Percentiles rank a stretch among this genome's conserved stretches.
These are phyloP conservation scores for Neurospora sp. DNA, from an alignment of 2,329 filamentous ascomycete species.

Conservation along the genomic window DNA sequence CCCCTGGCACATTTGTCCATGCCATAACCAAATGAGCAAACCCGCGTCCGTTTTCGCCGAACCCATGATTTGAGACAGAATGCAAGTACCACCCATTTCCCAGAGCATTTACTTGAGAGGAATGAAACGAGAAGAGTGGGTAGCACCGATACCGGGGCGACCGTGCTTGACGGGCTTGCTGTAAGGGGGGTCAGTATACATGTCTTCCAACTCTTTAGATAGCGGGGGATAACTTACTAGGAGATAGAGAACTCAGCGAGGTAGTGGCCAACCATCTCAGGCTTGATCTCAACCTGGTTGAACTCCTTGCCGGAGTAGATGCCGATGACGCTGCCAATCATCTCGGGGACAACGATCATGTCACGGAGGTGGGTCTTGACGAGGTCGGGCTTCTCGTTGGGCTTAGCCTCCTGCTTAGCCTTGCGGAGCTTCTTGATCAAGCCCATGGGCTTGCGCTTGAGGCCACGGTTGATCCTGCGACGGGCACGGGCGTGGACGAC, in stretches of 20 bases:
- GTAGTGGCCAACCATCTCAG: slow-evolving; percentile 99
- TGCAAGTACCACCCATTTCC: slow-evolving; percentile 44
- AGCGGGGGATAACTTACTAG: slow-evolving; percentile 61
- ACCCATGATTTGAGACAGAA: slow-evolving; percentile 38
- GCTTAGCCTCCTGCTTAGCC: slow-evolving; percentile 96
- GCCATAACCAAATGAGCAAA: slow-evolving; percentile 31
- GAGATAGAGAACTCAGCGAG: slow-evolving; percentile 99
- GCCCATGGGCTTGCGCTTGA: slow-evolving; percentile 99
- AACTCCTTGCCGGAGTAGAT: slow-evolving; percentile 99
- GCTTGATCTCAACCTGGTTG: slow-evolving; percentile 99
- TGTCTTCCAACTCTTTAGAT: neutral
- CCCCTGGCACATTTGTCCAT: slow-evolving; percentile 12
- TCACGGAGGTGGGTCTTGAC: slow-evolving; percentile 99
- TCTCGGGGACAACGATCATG: slow-evolving; percentile 99
- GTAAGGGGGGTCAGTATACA: slow-evolving; percentile 39
- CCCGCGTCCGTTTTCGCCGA: slow-evolving; percentile 47
- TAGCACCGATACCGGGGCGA: slow-evolving; percentile 99
- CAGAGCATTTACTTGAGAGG: slow-evolving; percentile 82
- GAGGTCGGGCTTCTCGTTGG: slow-evolving; percentile 99
- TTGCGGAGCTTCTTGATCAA: slow-evolving; percentile 99
- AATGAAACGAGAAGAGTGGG: slow-evolving; percentile 99
- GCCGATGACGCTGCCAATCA: slow-evolving; percentile 97
- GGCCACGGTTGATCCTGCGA: slow-evolving; percentile 97
- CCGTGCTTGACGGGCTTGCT: slow-evolving; percentile 99
- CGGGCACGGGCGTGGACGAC: slow-evolving; percentile 98